Evolutionary conservation across 2,329 filamentous ascomycete species (phyloP).

Genomic region (Verticillium zaregamsianum): DNA sequence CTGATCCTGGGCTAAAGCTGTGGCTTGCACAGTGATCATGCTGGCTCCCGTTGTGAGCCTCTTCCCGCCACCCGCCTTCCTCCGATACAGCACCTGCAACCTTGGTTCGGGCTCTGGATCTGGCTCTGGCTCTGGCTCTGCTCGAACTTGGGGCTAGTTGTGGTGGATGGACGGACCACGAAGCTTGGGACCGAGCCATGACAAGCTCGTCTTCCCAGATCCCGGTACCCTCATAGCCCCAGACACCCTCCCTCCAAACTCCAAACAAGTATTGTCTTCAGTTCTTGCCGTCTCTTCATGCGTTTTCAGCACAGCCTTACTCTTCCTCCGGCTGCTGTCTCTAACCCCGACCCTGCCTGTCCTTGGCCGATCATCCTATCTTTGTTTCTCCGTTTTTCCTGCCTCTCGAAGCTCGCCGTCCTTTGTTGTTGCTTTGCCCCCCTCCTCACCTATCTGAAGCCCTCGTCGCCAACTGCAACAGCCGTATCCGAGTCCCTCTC

Average conservation of each 20-base stretch:
- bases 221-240: slow-evolving; percentile 19
- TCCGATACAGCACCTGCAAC: slow-evolving; percentile 13
- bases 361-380: slow-evolving; percentile 19
- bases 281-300: slow-evolving; percentile 24
- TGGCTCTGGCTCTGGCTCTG: not conserved
- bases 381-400: slow-evolving; percentile 17
- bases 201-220: slow-evolving; percentile 14
- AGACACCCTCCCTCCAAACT: slow-evolving; percentile 11
- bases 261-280: slow-evolving; percentile 24
- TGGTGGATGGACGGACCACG: slow-evolving; percentile 2
- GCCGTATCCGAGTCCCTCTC: not conserved
- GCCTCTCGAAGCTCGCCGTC: slow-evolving; percentile 8
- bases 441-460: not conserved
- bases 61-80: slow-evolving; percentile 9
- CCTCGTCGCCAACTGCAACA: not conserved
- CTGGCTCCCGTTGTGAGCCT: slow-evolving; percentile 19
- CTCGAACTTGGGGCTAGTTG: not conserved
- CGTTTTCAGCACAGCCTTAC: slow-evolving; percentile 24
- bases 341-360: slow-evolving; percentile 13
- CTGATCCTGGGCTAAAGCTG: slow-evolving; percentile 12
- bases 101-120: not conserved
- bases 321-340: slow-evolving; percentile 9
- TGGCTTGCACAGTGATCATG: slow-evolving; percentile 17
- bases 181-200: slow-evolving; percentile 3
- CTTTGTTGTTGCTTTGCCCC: not conserved